Percentiles rank a stretch among this genome's conserved stretches.
These are phyloP conservation scores for Gelatoporia subvermispora DNA, from an alignment of 768 basidiomycete species.

Conservation along the genomic window DNA sequence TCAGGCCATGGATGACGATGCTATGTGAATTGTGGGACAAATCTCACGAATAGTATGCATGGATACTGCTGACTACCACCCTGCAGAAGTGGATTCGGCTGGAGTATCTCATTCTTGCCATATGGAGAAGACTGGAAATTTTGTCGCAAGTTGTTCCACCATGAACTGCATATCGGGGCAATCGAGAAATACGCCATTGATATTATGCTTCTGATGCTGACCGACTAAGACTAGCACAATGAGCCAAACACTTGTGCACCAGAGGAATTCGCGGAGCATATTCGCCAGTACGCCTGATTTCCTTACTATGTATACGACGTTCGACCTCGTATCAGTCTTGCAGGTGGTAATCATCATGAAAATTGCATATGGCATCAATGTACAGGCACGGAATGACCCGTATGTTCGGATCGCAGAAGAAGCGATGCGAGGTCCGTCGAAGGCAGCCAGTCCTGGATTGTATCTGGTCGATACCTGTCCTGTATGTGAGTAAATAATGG, in stretches of 20 bases:
- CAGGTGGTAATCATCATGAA: constrained; percentile 23
- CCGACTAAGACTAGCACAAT: too few relatives aligned
- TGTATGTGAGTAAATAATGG: constrained; percentile 8
- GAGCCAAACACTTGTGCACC: too few relatives aligned
- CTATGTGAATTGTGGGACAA: too few relatives aligned
- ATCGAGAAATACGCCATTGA: constrained; percentile 35
- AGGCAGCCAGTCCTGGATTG: constrained; percentile 1
- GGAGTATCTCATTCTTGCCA: constrained; percentile 35
- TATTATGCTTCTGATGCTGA: constrained; percentile 34
- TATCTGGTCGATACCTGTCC: constrained; percentile 13
- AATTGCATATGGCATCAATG: constrained; percentile 26
- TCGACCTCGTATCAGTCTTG: constrained; percentile 14
- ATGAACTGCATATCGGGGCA: constrained; percentile 30
- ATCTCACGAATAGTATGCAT: too few relatives aligned
- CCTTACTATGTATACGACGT: not conserved
- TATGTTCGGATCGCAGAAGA: constrained; percentile 9
- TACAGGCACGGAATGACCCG: constrained; percentile 14
- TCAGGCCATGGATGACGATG: too few relatives aligned
- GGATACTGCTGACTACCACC: too few relatives aligned
- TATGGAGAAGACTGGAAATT: constrained; percentile 41
- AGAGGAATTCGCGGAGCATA: constrained; percentile 29
- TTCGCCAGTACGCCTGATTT: constrained; percentile 32
- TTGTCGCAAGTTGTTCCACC: constrained; percentile 36
- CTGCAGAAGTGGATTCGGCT: constrained; percentile 39
- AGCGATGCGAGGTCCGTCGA: not conserved